phyloP scores from a whole-genome alignment of 2,329 filamentous ascomycete genomes.

The Spiromastix sp. region DNA sequence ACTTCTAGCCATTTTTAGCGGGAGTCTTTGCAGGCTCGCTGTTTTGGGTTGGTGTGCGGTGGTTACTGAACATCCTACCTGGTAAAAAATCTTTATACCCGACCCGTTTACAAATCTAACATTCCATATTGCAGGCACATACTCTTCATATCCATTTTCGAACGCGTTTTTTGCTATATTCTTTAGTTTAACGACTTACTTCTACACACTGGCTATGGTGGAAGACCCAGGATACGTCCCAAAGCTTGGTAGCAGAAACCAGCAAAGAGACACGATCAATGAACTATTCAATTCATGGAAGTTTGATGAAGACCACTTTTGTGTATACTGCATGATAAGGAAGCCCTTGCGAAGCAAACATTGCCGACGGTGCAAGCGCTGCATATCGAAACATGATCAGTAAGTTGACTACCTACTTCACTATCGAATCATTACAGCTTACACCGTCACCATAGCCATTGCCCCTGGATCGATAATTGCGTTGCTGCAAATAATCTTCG shows the following conservation, averaged over 20 bases:
- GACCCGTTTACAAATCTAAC: conserved; percentile 1
- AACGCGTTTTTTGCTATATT: conserved; percentile 65
- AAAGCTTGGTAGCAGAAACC: conserved; percentile 76
- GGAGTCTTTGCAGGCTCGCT: conserved; percentile 85
- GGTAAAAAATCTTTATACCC: conserved; percentile 38
- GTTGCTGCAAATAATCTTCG: conserved; percentile 92
- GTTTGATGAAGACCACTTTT: conserved; percentile 92
- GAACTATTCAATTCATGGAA: conserved; percentile 76
- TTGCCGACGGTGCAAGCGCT: conserved; percentile 81
- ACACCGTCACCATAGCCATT: conserved; percentile 54
- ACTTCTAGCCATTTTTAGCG: conserved; percentile 67
- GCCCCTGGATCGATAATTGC: conserved; percentile 96
- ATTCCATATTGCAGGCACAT: conserved; percentile 43
- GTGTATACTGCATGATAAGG: conserved; percentile 86
- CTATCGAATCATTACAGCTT: conserved; percentile 3
- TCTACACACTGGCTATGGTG: conserved; percentile 77
- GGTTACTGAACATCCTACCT: conserved; percentile 63
- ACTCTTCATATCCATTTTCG: conserved; percentile 55
- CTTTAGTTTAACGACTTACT: conserved; percentile 63
- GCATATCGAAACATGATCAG: conserved; percentile 95
- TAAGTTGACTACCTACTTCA: conserved; percentile 39
- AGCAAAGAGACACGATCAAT: conserved; percentile 82
- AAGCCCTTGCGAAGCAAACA: conserved; percentile 92
- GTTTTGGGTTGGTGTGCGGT: conserved; percentile 69
- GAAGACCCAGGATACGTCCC: conserved; percentile 89